Evolutionary conservation across 1,284 basidiomycete genomes (phyloP).

Genomic region (Cryptococcus wingfieldii): DNA sequence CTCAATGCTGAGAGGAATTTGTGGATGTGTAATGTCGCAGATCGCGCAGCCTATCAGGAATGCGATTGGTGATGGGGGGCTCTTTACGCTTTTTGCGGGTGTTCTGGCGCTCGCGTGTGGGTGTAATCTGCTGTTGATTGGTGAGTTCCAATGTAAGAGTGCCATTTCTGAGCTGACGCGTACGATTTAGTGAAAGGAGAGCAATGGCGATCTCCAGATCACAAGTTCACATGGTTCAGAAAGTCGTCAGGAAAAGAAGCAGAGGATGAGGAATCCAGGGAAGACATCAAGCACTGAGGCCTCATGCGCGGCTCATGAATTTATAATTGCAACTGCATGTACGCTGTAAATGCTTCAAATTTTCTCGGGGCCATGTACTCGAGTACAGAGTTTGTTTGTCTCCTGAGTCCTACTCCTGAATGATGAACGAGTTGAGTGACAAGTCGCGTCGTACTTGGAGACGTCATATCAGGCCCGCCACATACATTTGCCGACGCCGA

Average conservation of each 20-base stretch:
- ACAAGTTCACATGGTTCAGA: slow-evolving; percentile 15
- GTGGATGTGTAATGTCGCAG: slow-evolving; percentile 45
- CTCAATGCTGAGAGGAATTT: slow-evolving; percentile 40
- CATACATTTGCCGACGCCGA: too few relatives aligned
- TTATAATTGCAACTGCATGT: too few relatives aligned
- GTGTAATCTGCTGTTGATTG: slow-evolving; percentile 6
- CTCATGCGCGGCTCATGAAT: too few relatives aligned
- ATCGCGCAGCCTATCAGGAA: slow-evolving; percentile 47
- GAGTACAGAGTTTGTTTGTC: too few relatives aligned
- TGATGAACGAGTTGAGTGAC: too few relatives aligned
- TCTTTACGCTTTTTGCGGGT: slow-evolving; percentile 68
- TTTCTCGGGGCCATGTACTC: too few relatives aligned
- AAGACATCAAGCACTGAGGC: too few relatives aligned
- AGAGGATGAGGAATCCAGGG: background rate
- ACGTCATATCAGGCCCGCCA: too few relatives aligned
- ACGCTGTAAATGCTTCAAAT: too few relatives aligned
- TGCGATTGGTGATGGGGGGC: slow-evolving; percentile 63
- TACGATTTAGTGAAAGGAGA: slow-evolving; percentile 20
- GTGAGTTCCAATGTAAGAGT: slow-evolving; percentile 1
- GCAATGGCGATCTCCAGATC: slow-evolving; percentile 18
- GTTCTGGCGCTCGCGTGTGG: slow-evolving; percentile 53
- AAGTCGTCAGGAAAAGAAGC: slow-evolving; percentile 1
- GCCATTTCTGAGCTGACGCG: background rate
- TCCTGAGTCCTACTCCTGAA: too few relatives aligned
- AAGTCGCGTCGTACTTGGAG: too few relatives aligned